A percentile compares a stretch with the other conserved stretches of the same genome.
Conservation (phyloP, 2,329 filamentous ascomycete genomes). For the Cladosporium sp. region DNA sequence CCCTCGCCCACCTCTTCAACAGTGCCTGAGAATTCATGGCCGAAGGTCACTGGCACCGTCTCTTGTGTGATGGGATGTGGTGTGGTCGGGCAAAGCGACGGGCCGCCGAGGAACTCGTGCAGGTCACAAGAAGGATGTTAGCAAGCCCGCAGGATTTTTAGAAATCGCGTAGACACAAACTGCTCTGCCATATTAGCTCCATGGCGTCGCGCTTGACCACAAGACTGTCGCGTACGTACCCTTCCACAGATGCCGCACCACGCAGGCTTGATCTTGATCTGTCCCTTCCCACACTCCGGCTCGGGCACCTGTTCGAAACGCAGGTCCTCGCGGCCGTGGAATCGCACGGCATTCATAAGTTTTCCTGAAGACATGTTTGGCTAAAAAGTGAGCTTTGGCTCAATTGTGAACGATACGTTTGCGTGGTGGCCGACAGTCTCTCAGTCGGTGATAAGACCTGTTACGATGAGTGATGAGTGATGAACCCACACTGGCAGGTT, state of each 20-base stretch:
- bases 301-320: constrained; percentile 32
- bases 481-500: too few species aligned
- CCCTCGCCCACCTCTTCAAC: constrained; percentile 51
- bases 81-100: constrained; percentile 43
- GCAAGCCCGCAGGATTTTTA: not conserved
- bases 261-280: constrained; percentile 34
- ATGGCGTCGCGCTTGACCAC: not conserved
- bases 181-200: not conserved
- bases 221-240: not conserved
- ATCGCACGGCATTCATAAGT: constrained; percentile 36
- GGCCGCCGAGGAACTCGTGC: constrained; percentile 34
- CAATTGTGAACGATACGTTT: too few species aligned
- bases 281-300: constrained; percentile 30
- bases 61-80: constrained; percentile 54
- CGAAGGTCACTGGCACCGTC: constrained; percentile 49
- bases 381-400: too few species aligned
- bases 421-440: too few species aligned
- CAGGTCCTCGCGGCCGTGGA: constrained; percentile 34
- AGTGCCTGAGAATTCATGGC: constrained; percentile 51
- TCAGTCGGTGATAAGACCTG: too few species aligned
- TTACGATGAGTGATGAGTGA: too few species aligned
- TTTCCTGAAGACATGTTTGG: not conserved
- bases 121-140: constrained; percentile 22
- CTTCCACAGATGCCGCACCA: constrained; percentile 34
- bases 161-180: not conserved